Conservation (phyloP, 805 yeast genomes). For the Cyberlindnera meyerae region DNA sequence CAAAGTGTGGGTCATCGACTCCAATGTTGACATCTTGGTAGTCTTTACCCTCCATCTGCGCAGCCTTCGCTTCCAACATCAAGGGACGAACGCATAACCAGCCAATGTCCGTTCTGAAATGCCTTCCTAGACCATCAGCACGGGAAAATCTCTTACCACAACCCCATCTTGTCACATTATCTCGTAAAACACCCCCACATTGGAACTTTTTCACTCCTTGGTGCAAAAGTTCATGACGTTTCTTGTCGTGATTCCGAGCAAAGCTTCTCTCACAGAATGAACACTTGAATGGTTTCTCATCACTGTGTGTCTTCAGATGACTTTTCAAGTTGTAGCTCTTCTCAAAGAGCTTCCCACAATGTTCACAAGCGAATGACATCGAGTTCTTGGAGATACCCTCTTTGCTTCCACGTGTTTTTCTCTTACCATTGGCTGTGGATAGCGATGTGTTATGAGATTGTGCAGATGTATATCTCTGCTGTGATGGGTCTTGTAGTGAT, state of each 20-base stretch:
- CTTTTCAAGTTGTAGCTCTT: slow-evolving; percentile 77
- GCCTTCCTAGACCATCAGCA: slow-evolving; percentile 73
- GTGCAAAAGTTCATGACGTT: slow-evolving; percentile 72
- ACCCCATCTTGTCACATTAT: slow-evolving; percentile 64
- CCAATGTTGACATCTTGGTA: neutral
- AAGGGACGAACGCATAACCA: slow-evolving; percentile 62
- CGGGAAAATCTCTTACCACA: slow-evolving; percentile 72
- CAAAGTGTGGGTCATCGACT: slow-evolving; percentile 8
- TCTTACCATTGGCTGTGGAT: slow-evolving; percentile 10
- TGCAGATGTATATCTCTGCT: too few species aligned
- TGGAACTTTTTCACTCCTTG: slow-evolving; percentile 65
- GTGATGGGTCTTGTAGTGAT: too few species aligned
- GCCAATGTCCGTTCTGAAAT: slow-evolving; percentile 72
- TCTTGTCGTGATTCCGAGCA: slow-evolving; percentile 74
- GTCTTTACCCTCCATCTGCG: slow-evolving; percentile 9
- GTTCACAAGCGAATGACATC: slow-evolving; percentile 44
- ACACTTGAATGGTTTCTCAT: slow-evolving; percentile 68
- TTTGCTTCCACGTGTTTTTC: slow-evolving; percentile 6
- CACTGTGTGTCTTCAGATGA: slow-evolving; percentile 72
- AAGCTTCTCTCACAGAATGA: slow-evolving; percentile 59
- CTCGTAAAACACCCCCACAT: slow-evolving; percentile 57
- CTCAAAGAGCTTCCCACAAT: slow-evolving; percentile 71
- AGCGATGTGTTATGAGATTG: neutral
- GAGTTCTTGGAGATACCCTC: neutral
- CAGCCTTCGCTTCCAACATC: slow-evolving; percentile 48